Conservation (phyloP, 2,329 filamentous ascomycete genomes). For the Colletotrichum abscissum region DNA sequence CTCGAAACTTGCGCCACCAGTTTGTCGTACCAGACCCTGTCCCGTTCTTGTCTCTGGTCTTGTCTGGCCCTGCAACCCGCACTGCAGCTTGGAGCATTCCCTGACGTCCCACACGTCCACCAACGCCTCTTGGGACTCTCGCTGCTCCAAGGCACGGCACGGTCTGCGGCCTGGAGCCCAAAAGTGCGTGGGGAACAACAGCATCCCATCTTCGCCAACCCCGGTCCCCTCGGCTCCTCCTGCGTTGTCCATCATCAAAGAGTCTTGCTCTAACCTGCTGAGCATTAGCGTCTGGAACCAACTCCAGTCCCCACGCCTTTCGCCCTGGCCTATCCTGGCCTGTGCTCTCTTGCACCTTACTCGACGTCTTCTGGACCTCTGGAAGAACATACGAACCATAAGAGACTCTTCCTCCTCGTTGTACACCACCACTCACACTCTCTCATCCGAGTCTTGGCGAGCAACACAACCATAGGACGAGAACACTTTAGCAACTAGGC, state of each 20-base stretch:
- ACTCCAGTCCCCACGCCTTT: slow-evolving; percentile 3
- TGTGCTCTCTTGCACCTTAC: slow-evolving; percentile 8
- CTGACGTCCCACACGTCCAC: not conserved
- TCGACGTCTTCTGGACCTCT: not conserved
- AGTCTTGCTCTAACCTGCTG: not conserved
- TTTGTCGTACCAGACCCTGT: slow-evolving; percentile 23
- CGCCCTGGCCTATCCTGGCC: not conserved
- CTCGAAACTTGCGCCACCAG: slow-evolving; percentile 26
- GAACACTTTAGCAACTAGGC: not conserved
- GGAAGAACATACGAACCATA: not conserved
- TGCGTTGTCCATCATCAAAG: not conserved
- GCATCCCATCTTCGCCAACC: not conserved
- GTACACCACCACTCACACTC: not conserved
- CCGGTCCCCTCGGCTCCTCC: slow-evolving; percentile 23
- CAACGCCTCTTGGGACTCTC: not conserved
- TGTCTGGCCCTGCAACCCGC: slow-evolving; percentile 5
- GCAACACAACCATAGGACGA: not conserved
- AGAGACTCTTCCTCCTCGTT: not conserved
- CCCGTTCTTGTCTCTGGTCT: not conserved
- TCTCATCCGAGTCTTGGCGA: not conserved
- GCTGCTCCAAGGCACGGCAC: not conserved
- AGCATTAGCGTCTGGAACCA: slow-evolving; percentile 8
- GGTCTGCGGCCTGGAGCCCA: not conserved
- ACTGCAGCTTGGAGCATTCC: slow-evolving; percentile 8
- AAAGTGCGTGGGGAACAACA: not conserved